Evolutionary conservation across 2,329 filamentous ascomycete genomes (phyloP), one percentile per base, ranked within the genome.

Genomic region (Corinectria fuckeliana): DNA sequence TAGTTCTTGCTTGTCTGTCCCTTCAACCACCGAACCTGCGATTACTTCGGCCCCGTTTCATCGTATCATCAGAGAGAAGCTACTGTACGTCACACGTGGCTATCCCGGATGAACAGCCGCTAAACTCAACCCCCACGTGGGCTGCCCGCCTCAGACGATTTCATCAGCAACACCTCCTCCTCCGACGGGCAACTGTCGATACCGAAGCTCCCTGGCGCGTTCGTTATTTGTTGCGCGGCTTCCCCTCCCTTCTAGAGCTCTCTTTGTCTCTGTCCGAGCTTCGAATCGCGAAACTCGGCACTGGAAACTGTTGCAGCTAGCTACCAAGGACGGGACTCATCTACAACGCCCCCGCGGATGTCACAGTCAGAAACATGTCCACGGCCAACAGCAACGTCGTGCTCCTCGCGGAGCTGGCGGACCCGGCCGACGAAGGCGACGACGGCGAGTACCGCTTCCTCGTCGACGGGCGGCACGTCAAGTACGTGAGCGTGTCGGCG

Each of bases 401-500:
- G 41, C 63, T 74, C 20, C 63, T 72, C 26, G 65, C 69, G 9
- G 59, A 60, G 25, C 62, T 70, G 18, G 63, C 65, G n/a, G 71
- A 74, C 50, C 28, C 60, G 5, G 64, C 71, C n/a, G 64, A 67
- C 7, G 58, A 56, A 18, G 62, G 62, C 36, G 68, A 67, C 38
- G 74, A 68, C 41, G 74, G 75, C 66, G 71, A 78, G 47, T 77
- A 76, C 53, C 75, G 78, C 44, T 69, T 78, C 49, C 70, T 79
- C 2, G 70, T 78, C 28, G 69, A 76, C 58, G 65, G 62, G 21
- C 70, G 69, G 20, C 56, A 71, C 51, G 68, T 80, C 68, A 80
- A 78, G 67, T 80, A 80, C 59, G 65, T 80, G 28, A 76, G 71
- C 11, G 69, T 80, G 25, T 75, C 75, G 8, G 60, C 71, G 10